Evolutionary conservation across 2,329 filamentous ascomycete genomes (phyloP), one percentile per base, ranked within the genome.

Genomic region (Neopestalotiopsis sp.): DNA sequence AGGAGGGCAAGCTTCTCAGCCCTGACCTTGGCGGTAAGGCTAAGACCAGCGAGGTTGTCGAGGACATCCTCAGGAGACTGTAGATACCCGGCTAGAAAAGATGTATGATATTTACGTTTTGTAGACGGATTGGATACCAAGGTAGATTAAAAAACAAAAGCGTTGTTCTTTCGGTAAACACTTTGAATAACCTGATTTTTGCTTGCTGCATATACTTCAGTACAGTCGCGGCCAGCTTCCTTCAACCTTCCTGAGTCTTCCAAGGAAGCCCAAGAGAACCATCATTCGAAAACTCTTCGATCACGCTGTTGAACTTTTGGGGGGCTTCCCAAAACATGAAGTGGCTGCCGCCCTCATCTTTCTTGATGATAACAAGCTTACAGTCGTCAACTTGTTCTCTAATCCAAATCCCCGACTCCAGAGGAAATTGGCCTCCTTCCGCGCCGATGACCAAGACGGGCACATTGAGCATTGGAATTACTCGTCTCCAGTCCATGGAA

Each of bases 1-100:
- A 92, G 79, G 94, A 96, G 78, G 95, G 91, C 71, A 91, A 87
- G 83, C 85, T 95, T 72, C 82, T 98, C 72, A 96, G 89, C 78
- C 96, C 96, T 24, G 96, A 99, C 79, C 86, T 99, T 78, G 95
- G 96, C 66, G 96, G 96, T 60, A 92, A 87, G 75, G 94, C 95
- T 63, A 92, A 88, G 73, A 98, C 96, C 4, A 88, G 93, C 74
- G 89, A 98, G 83, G 94, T 98, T 40, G 85, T 98, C 61, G 87
- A 93, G 76, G 95, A 98, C 82, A 92, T 98, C 65, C 86, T 98
- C 73, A 93, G 86, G 85, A 90, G 92, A 77, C 81, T 98, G 82
- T 98, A 92, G 73, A 64, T 42, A 20, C 12, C 20, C 30, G 30
- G 38, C 34, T 58, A 66, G 56, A 52, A 34, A 67, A 38, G 52